A percentile compares a stretch with the other conserved stretches of the same genome.
phyloP scores from a whole-genome alignment of 2,329 filamentous ascomycete species.

The Pestalotiopsis sp. region DNA sequence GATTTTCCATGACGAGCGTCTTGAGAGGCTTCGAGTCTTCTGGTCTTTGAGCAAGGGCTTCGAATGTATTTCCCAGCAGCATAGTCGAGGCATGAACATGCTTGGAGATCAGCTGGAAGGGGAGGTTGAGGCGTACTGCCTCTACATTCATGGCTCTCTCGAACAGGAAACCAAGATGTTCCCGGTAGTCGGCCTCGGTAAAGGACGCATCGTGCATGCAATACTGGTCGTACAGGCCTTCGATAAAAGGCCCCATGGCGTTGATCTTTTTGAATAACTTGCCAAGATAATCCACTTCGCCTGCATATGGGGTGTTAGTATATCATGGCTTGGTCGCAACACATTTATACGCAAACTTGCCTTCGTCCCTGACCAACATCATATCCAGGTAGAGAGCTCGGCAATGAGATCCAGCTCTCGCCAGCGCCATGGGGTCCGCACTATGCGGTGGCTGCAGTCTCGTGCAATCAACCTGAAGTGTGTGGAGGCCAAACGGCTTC shows the following conservation, averaged over 20 bases:
- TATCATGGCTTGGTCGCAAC: background rate
- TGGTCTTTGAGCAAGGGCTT: constrained; percentile 47
- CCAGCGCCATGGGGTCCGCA: constrained; percentile 43
- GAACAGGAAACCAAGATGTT: constrained; percentile 43
- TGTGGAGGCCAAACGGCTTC: constrained; percentile 48
- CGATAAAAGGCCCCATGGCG: constrained; percentile 47
- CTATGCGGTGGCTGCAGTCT: constrained; percentile 42
- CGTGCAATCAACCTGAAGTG: constrained; percentile 53
- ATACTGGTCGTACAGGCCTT: constrained; percentile 45
- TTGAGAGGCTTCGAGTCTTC: constrained; percentile 46
- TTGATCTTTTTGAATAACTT: constrained; percentile 49
- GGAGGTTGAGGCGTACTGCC: constrained; percentile 52
- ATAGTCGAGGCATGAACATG: constrained; percentile 50
- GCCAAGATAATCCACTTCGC: constrained; percentile 51
- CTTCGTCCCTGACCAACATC: constrained; percentile 55
- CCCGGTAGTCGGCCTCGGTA: constrained; percentile 50
- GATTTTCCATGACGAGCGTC: constrained; percentile 52
- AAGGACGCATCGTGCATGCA: constrained; percentile 53
- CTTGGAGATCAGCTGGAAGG: constrained; percentile 51
- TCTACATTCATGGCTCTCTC: constrained; percentile 46
- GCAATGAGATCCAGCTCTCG: constrained; percentile 49
- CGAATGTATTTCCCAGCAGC: constrained; percentile 55
- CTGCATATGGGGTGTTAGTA: constrained; percentile 31
- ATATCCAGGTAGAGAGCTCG: constrained; percentile 54
- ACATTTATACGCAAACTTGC: constrained; percentile 34